Evolutionary conservation across 2,329 filamentous ascomycete species (phyloP).

Genomic region (Cladosporium halotolerans): DNA sequence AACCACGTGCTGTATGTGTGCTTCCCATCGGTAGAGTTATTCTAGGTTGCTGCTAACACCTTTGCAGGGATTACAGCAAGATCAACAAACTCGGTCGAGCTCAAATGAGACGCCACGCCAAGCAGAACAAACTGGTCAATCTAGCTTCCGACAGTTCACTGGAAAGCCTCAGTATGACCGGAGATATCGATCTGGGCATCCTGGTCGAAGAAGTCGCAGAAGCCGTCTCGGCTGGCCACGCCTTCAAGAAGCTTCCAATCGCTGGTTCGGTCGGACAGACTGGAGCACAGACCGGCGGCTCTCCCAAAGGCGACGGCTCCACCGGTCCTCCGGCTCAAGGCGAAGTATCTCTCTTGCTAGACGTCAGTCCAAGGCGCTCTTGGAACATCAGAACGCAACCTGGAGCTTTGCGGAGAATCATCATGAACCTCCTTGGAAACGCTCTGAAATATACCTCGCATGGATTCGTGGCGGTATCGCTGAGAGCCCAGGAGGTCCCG

Average conservation of each 20-base stretch:
- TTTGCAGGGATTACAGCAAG: slow-evolving; percentile 33
- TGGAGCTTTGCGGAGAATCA: slow-evolving; percentile 39
- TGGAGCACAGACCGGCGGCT: slow-evolving; percentile 8
- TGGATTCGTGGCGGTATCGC: slow-evolving; percentile 36
- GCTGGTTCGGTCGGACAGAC: background rate
- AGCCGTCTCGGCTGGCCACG: slow-evolving; percentile 48
- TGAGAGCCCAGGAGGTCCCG: slow-evolving; percentile 26
- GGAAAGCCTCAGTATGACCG: slow-evolving; percentile 28
- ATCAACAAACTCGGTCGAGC: slow-evolving; percentile 34
- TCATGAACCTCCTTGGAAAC: slow-evolving; percentile 46
- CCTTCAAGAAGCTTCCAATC: slow-evolving; percentile 29
- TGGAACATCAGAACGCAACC: slow-evolving; percentile 43
- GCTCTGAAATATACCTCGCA: slow-evolving; percentile 40
- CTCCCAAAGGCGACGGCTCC: background rate
- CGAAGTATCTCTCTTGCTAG: slow-evolving; percentile 39
- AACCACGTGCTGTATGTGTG: slow-evolving; percentile 27
- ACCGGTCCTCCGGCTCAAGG: background rate
- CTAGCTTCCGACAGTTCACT: slow-evolving; percentile 20
- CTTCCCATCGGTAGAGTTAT: no score
- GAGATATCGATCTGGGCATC: slow-evolving; percentile 38
- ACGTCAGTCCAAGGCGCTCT: slow-evolving; percentile 32
- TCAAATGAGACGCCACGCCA: slow-evolving; percentile 21
- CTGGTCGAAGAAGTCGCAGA: slow-evolving; percentile 50
- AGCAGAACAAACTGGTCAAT: slow-evolving; percentile 25
- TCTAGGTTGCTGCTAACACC: no score